Conservation (phyloP, 1,284 basidiomycete species). For the Rhodotorula sp. region DNA sequence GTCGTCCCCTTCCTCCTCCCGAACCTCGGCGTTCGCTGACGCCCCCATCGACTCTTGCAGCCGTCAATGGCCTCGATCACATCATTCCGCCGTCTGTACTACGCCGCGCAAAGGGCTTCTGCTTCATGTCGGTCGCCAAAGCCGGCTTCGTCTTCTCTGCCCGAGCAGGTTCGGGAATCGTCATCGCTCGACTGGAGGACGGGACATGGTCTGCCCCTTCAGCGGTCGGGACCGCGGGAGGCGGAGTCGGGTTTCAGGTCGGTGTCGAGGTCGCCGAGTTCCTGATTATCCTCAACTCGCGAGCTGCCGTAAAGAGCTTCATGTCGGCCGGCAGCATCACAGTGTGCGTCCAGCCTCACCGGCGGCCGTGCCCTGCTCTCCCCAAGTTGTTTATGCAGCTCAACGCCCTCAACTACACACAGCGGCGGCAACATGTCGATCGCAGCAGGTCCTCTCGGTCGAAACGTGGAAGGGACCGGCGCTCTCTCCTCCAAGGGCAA, state of each 20-base stretch:
- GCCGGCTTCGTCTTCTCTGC: conserved; percentile 60
- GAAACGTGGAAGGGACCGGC: conserved; percentile 90
- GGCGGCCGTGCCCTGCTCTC: not conserved
- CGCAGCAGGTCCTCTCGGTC: conserved; percentile 87
- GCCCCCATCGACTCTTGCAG: not conserved
- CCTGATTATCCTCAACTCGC: conserved; percentile 78
- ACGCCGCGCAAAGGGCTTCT: conserved; percentile 63
- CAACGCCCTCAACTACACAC: not conserved
- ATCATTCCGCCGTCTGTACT: conserved; percentile 58
- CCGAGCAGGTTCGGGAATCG: conserved; percentile 81
- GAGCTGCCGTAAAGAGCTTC: conserved; percentile 68
- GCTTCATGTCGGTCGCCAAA: conserved; percentile 46
- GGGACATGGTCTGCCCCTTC: conserved; percentile 95
- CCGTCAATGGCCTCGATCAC: conserved; percentile 38
- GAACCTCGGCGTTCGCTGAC: not conserved
- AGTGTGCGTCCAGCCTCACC: conserved; percentile 51
- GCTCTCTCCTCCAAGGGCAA: conserved; percentile 81
- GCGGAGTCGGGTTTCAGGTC: conserved; percentile 74
- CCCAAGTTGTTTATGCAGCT: not conserved
- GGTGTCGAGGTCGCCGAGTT: conserved; percentile 76
- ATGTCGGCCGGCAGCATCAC: conserved; percentile 93
- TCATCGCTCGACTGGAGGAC: conserved; percentile 79
- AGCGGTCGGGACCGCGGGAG: conserved; percentile 83
- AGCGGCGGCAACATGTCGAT: conserved; percentile 85
- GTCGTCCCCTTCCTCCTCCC: conserved; percentile 3